Conservation (phyloP, 805 yeast genomes). For the Priceomyces castillae region DNA sequence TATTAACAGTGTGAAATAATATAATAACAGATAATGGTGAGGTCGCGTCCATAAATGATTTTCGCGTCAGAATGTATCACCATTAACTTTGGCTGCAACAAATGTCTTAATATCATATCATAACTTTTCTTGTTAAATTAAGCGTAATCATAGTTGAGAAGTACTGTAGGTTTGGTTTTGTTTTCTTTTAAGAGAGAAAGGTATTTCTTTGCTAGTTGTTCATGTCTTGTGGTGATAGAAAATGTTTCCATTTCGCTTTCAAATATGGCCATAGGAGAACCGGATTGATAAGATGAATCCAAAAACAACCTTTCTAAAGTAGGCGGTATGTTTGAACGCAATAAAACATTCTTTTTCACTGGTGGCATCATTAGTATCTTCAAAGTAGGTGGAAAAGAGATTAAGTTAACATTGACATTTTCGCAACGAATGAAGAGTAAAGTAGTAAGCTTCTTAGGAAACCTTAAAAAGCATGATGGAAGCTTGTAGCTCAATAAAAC, state of each 20-base stretch:
- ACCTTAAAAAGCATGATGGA: background rate
- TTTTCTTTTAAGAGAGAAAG: background rate
- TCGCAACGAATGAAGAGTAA: conserved; percentile 1
- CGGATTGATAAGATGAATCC: background rate
- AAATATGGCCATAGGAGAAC: background rate
- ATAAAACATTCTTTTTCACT: background rate
- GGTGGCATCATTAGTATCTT: conserved; percentile 3
- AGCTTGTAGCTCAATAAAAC: background rate
- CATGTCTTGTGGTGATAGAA: background rate
- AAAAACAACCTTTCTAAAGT: background rate
- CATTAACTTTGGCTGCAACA: conserved; percentile 2
- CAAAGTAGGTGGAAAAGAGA: conserved; percentile 2
- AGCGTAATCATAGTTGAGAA: background rate
- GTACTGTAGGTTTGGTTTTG: background rate
- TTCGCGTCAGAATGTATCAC: background rate
- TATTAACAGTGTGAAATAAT: background rate
- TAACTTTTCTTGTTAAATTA: background rate
- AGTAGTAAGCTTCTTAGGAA: background rate
- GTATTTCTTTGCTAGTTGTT: conserved; percentile 1
- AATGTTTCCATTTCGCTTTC: background rate
- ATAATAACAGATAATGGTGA: background rate
- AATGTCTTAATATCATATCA: background rate
- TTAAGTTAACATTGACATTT: background rate
- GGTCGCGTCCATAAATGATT: background rate
- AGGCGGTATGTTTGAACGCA: conserved; percentile 1